Evolutionary conservation across 2,329 filamentous ascomycete species (phyloP).

Genomic region (Berkeleyomyces basicola): DNA sequence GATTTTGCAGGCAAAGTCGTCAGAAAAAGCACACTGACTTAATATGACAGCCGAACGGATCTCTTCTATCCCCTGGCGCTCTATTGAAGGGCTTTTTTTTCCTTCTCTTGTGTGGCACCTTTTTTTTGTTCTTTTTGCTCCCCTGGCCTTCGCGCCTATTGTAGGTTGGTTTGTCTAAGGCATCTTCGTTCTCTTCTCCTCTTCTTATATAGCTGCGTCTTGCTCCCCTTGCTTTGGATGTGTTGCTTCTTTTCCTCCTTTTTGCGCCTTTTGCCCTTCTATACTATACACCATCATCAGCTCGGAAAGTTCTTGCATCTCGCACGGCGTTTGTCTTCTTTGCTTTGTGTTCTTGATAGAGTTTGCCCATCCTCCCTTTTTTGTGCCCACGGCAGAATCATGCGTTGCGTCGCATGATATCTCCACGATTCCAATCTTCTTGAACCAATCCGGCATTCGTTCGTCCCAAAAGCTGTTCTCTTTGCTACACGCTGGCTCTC

Average conservation of each 20-base stretch:
- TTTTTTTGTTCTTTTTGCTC: background rate
- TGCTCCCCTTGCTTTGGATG: background rate
- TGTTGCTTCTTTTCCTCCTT: background rate
- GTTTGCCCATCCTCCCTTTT: background rate
- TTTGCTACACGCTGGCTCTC: background rate
- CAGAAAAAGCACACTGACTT: background rate
- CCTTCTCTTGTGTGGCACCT: background rate
- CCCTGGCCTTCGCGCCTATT: background rate
- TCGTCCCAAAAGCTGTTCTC: background rate
- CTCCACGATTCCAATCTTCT: background rate
- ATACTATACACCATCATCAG: background rate
- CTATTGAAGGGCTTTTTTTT: background rate
- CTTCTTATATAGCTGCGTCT: background rate
- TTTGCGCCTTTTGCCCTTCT: background rate
- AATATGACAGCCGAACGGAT: background rate
- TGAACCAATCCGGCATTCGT: background rate
- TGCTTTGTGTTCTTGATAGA: background rate
- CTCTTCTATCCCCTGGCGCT: conserved; percentile 5
- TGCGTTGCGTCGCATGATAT: background rate
- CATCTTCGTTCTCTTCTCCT: background rate
- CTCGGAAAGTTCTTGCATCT: background rate
- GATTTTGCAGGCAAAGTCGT: background rate
- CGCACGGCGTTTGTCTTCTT: background rate
- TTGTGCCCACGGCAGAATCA: background rate
- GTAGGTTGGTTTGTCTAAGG: background rate